These are phyloP conservation scores for Phytopythium cucurbitacearum DNA, from an alignment of 352 stramenopile genomes.

Conservation along the genomic window DNA sequence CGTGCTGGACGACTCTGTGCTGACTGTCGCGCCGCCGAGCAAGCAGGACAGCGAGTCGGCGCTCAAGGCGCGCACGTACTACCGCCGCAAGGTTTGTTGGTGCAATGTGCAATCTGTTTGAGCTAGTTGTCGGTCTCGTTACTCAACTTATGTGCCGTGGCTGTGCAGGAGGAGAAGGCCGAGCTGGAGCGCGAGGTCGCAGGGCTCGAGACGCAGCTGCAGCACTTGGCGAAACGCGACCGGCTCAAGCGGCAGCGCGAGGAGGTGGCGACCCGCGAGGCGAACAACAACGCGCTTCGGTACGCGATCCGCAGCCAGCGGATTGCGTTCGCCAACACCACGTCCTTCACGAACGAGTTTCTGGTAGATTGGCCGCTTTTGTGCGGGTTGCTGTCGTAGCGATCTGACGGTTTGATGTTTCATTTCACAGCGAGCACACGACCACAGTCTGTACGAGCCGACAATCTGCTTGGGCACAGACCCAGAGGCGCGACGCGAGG, in stretches of 20 bases:
- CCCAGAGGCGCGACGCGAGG: conserved; percentile 16
- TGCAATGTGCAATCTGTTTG: not conserved
- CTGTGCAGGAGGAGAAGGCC: conserved; percentile 28
- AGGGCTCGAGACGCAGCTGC: conserved; percentile 19
- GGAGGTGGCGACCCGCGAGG: conserved; percentile 13
- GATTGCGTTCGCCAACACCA: conserved; percentile 30
- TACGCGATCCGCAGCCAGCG: conserved; percentile 29
- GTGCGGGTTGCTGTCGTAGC: not conserved
- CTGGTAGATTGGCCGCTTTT: conserved; percentile 12
- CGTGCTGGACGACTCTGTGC: conserved; percentile 4
- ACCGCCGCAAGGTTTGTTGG: conserved; percentile 31
- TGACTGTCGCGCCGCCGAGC: not conserved
- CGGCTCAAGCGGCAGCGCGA: conserved; percentile 21
- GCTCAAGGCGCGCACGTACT: conserved; percentile 30
- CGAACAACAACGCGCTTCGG: conserved; percentile 23
- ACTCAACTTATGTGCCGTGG: not conserved
- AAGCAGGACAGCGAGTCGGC: conserved; percentile 4
- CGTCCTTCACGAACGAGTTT: conserved; percentile 27
- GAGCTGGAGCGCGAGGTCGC: conserved; percentile 20
- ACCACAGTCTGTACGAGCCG: conserved; percentile 25
- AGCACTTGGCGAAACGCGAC: conserved; percentile 15
- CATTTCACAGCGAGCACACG: conserved; percentile 17
- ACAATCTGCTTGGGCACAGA: conserved; percentile 26
- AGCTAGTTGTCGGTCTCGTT: not conserved
- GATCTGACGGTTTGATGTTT: not conserved